phyloP scores from a whole-genome alignment of 352 stramenopile genomes.

The Phytophthora chlamydospora region DNA sequence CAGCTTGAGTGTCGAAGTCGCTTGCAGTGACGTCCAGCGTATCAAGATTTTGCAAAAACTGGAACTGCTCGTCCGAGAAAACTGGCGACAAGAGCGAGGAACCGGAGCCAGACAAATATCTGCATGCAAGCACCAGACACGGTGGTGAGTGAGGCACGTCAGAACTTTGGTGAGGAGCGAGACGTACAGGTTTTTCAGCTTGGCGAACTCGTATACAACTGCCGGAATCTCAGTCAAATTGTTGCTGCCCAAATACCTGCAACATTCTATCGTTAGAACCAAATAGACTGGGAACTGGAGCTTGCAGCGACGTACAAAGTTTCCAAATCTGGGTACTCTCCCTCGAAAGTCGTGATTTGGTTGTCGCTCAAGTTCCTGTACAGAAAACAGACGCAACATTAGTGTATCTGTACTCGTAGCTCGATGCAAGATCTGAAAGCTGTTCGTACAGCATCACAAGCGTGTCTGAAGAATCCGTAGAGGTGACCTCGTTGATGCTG shows the following conservation, averaged over 20 bases:
- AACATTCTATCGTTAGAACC: slow-evolving; percentile 2
- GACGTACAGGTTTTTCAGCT: slow-evolving; percentile 32
- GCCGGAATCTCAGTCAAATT: slow-evolving; percentile 29
- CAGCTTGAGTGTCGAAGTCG: slow-evolving; percentile 32
- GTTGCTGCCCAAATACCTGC: slow-evolving; percentile 27
- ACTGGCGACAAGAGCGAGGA: slow-evolving; percentile 19
- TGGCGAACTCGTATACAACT: slow-evolving; percentile 21
- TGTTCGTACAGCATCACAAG: slow-evolving; percentile 23
- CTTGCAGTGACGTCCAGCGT: slow-evolving; percentile 28
- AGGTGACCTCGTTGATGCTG: slow-evolving; percentile 22
- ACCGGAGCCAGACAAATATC: slow-evolving; percentile 15
- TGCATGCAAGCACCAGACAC: neutral
- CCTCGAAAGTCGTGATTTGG: slow-evolving; percentile 43
- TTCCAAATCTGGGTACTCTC: slow-evolving; percentile 46
- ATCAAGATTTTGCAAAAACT: slow-evolving; percentile 50
- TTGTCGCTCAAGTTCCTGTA: slow-evolving; percentile 32
- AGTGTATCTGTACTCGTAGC: neutral
- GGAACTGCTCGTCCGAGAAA: slow-evolving; percentile 45
- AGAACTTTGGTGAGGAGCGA: neutral
- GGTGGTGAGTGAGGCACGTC: too few species aligned
- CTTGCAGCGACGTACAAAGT: slow-evolving; percentile 46
- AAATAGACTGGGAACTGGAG: neutral
- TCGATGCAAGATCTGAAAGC: neutral
- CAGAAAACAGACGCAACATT: neutral
- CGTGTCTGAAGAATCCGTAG: slow-evolving; percentile 10